phyloP scores from a whole-genome alignment of 306 rosid species.

The Arachis hypogaea region DNA sequence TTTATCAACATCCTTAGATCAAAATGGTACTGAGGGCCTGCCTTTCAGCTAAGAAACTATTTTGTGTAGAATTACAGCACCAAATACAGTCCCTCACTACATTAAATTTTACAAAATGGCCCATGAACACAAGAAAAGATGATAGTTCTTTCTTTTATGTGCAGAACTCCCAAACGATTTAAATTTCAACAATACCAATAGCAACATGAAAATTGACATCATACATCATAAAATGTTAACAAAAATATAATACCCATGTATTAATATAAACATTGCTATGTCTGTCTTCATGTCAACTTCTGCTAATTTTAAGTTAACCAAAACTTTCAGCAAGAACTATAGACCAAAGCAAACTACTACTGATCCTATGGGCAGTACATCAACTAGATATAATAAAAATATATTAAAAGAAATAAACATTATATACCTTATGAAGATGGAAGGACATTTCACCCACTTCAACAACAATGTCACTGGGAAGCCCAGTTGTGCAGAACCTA shows the following conservation, averaged over 20 bases:
- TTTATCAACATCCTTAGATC: not conserved
- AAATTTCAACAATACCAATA: slow-evolving; percentile 10
- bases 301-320: not conserved
- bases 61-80: slow-evolving; percentile 15
- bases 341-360: slow-evolving; percentile 10
- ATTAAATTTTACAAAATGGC: slow-evolving; percentile 16
- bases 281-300: slow-evolving; percentile 23
- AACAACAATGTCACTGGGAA: slow-evolving; percentile 90
- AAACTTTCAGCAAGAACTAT: not conserved
- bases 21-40: not conserved
- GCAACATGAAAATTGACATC: not conserved
- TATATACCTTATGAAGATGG: slow-evolving; percentile 94
- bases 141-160: not conserved
- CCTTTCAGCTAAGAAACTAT: not conserved
- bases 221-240: slow-evolving; percentile 12
- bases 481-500: slow-evolving; percentile 98
- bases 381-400: slow-evolving; percentile 34
- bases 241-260: slow-evolving; percentile 9
- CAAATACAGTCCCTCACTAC: not conserved
- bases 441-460: slow-evolving; percentile 97
- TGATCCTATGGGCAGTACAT: slow-evolving; percentile 2
- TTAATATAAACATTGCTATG: not conserved
- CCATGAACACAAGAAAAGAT: not conserved
- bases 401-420: slow-evolving; percentile 9
- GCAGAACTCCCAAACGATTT: not conserved